Evolutionary conservation across 768 basidiomycete species (phyloP), one percentile per base, ranked within the genome.

Genomic region (Pleurotus citrinopileatus): DNA sequence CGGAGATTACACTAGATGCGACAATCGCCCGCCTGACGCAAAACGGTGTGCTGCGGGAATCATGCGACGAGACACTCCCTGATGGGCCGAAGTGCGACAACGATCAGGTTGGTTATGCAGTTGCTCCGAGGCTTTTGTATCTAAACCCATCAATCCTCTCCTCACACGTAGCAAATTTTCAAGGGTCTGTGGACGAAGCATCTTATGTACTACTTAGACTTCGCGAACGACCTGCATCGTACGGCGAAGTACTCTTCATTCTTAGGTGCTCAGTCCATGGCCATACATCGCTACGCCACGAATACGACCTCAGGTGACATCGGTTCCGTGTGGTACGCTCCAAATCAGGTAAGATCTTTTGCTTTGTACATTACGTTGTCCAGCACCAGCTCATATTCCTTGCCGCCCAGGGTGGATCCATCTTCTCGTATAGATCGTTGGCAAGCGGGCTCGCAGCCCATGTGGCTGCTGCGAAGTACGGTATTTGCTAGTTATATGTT

Each of bases 101-200:
- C 25, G 76, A 82, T 57, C 78, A 80, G 69, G 73, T 53, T 62
- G 56, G 25, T 43, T 48, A 12, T 56, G n/a, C n/a, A 22, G 29
- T 12, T 23, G 48, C 48, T 19, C n/a, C 45, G 15, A 43, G 19
- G 29, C 27, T 40, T 23, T 32, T 13, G 9, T 12, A 42, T 9
- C 37, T 26, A 25, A 32, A 37, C 52, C 10, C 5, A 46, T 15
- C 20, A 13, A 32, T n/a, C 17, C 20, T 12, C 20, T 27, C 44
- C 29, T 32, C 1, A 23, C 34, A 37, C 34, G 10, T 42, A 77
- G 73, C 74, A 76, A 73, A 67, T 75, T 13, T 77, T 77, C 66
- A 76, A 76, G 76, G 78, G 80, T 15, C 54, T 81, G 13, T 80
- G 79, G 77, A 80, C 70, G n/a, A 82, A 82, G 42, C 76, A 79